phyloP scores from a whole-genome alignment of 495 filamentous ascomycete species.

The Penicillium egyptiacum region DNA sequence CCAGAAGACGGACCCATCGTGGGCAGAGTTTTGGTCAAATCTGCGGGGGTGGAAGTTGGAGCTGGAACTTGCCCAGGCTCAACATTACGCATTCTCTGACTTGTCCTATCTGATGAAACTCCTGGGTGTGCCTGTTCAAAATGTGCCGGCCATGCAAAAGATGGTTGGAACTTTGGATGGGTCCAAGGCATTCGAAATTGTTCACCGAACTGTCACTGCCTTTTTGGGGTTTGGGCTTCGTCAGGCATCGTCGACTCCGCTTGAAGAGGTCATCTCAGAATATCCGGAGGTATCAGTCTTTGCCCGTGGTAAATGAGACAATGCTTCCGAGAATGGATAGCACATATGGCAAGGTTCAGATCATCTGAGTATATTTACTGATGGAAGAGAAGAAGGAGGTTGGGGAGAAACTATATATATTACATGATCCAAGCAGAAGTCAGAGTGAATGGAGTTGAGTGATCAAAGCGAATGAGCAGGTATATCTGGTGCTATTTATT shows the following conservation, averaged over 20 bases:
- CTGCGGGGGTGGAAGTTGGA: slow-evolving; percentile 29
- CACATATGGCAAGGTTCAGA: neutral
- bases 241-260: neutral
- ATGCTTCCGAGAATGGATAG: neutral
- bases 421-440: no score
- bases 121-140: neutral
- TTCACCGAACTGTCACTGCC: neutral
- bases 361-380: neutral
- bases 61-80: slow-evolving; percentile 22
- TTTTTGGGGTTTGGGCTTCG: neutral
- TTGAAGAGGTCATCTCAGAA: slow-evolving; percentile 25
- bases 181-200: neutral
- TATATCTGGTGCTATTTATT: no score
- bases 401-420: no score
- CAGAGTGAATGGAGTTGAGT: no score
- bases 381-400: neutral
- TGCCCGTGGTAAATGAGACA: neutral
- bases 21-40: slow-evolving; percentile 28
- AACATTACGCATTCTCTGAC: slow-evolving; percentile 33
- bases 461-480: no score
- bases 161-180: neutral
- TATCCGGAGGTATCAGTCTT: neutral
- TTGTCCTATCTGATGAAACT: slow-evolving; percentile 48
- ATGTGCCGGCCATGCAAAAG: neutral
- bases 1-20: slow-evolving; percentile 22